These are phyloP conservation scores for Boletus vermiculosoides DNA, from an alignment of 768 basidiomycete species.

Conservation along the genomic window DNA sequence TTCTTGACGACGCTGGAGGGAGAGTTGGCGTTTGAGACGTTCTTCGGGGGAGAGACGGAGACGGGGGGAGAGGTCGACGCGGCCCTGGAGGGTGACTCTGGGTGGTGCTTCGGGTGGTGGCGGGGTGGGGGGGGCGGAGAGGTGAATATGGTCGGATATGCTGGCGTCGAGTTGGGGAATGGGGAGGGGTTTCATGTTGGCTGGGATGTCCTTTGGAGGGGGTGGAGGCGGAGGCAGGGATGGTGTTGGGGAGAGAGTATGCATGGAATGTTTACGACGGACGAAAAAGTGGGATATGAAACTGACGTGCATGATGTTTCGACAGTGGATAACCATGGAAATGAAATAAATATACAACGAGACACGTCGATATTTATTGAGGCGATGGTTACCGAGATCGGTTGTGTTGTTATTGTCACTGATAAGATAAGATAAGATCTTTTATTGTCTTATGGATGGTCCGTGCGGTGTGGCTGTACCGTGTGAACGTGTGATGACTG, in stretches of 20 bases:
- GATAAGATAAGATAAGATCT: constrained; percentile 22
- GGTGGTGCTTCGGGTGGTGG: constrained; percentile 5
- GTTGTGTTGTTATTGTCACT: constrained; percentile 2
- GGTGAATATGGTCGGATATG: background rate
- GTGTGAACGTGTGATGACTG: constrained; percentile 27
- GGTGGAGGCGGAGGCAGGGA: constrained; percentile 19
- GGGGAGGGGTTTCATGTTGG: constrained; percentile 24
- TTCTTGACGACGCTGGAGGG: constrained; percentile 22
- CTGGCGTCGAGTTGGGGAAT: constrained; percentile 12
- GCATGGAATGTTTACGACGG: constrained; percentile 18
- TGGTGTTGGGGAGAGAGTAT: background rate
- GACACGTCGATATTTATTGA: background rate
- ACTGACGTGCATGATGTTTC: constrained; percentile 3
- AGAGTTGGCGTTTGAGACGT: constrained; percentile 22
- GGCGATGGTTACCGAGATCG: too few relatives aligned
- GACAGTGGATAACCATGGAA: constrained; percentile 16
- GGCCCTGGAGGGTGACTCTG: background rate
- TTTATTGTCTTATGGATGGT: constrained; percentile 18
- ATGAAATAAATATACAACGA: background rate
- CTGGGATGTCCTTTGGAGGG: constrained; percentile 23
- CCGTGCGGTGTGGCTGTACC: constrained; percentile 28
- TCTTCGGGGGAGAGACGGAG: constrained; percentile 27
- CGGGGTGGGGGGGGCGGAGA: constrained; percentile 2
- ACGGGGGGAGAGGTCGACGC: constrained; percentile 9
- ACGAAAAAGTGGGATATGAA: constrained; percentile 14